Percentiles rank a stretch among this genome's conserved stretches.
Evolutionary conservation across 2,329 filamentous ascomycete species (phyloP).

Genomic region (Monilinia laxa): DNA sequence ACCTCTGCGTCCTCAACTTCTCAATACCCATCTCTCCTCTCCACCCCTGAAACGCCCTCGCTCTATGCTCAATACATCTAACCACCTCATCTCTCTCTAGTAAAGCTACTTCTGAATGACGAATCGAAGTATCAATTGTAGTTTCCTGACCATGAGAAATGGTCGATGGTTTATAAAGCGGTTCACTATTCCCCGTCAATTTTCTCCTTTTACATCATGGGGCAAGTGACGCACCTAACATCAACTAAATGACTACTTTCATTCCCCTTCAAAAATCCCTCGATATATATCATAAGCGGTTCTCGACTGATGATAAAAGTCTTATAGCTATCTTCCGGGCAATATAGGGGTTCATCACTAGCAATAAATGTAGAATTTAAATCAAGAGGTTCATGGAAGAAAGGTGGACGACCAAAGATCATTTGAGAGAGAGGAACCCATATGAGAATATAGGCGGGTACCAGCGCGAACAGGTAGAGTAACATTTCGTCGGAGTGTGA

Average conservation of each 20-base stretch:
- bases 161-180: slow-evolving; percentile 54
- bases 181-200: slow-evolving; percentile 40
- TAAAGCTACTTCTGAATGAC: slow-evolving; percentile 52
- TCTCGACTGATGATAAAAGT: slow-evolving; percentile 52
- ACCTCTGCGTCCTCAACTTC: slow-evolving; percentile 59
- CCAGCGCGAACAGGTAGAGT: slow-evolving; percentile 35
- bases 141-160: slow-evolving; percentile 52
- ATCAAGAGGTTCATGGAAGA: slow-evolving; percentile 23
- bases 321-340: slow-evolving; percentile 35
- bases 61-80: slow-evolving; percentile 58
- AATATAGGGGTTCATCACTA: slow-evolving; percentile 35
- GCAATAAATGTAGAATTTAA: slow-evolving; percentile 38
- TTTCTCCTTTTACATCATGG: not conserved
- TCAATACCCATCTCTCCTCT: slow-evolving; percentile 57
- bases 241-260: slow-evolving; percentile 53
- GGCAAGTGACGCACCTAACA: slow-evolving; percentile 47
- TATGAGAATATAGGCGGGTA: slow-evolving; percentile 38
- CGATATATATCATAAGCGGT: slow-evolving; percentile 59
- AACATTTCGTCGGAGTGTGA: slow-evolving; percentile 30
- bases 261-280: slow-evolving; percentile 50
- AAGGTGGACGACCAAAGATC: slow-evolving; percentile 25
- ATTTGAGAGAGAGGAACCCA: slow-evolving; percentile 35
- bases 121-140: slow-evolving; percentile 48
- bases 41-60: slow-evolving; percentile 60
- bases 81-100: slow-evolving; percentile 50